Conservation (phyloP, 2,329 filamentous ascomycete genomes). For the Drechslerella stenobrocha region DNA sequence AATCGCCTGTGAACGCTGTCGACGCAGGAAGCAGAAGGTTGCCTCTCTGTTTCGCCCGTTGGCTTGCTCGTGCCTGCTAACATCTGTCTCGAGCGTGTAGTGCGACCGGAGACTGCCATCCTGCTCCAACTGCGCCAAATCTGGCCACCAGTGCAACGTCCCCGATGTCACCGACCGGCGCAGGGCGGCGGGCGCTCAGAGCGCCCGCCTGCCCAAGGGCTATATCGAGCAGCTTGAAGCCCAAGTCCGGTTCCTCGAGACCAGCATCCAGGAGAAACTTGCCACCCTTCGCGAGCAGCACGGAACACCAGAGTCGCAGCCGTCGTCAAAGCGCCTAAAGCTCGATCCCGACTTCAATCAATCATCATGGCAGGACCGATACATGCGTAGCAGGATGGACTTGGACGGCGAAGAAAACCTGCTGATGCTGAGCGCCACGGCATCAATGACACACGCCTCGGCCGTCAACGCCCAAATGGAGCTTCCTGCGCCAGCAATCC, state of each 20-base stretch:
- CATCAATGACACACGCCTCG: conserved; percentile 43
- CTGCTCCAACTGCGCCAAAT: conserved; percentile 48
- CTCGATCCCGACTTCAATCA: conserved; percentile 31
- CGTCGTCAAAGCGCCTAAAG: conserved; percentile 35
- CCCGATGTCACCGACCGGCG: conserved; percentile 47
- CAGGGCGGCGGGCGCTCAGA: conserved; percentile 40
- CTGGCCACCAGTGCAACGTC: conserved; percentile 47
- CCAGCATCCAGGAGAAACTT: conserved; percentile 46
- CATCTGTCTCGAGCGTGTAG: conserved; percentile 7
- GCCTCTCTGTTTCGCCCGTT: neutral
- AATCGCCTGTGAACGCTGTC: conserved; percentile 48
- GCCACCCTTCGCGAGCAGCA: conserved; percentile 39
- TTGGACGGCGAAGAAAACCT: conserved; percentile 46
- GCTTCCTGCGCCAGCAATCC: conserved; percentile 37
- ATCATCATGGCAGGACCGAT: conserved; percentile 43
- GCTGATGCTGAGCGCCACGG: conserved; percentile 42
- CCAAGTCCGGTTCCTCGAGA: conserved; percentile 47
- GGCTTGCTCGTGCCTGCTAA: conserved; percentile 1
- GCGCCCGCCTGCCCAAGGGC: conserved; percentile 42
- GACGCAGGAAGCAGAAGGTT: conserved; percentile 45
- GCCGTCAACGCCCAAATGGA: conserved; percentile 44
- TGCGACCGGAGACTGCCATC: conserved; percentile 46
- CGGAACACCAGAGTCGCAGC: conserved; percentile 37
- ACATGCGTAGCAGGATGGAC: conserved; percentile 45
- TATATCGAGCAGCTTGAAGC: conserved; percentile 48